Base-by-base conservation (phyloP, 2,329 filamentous ascomycete genomes). In the Tolypocladium endophyticum region DNA sequence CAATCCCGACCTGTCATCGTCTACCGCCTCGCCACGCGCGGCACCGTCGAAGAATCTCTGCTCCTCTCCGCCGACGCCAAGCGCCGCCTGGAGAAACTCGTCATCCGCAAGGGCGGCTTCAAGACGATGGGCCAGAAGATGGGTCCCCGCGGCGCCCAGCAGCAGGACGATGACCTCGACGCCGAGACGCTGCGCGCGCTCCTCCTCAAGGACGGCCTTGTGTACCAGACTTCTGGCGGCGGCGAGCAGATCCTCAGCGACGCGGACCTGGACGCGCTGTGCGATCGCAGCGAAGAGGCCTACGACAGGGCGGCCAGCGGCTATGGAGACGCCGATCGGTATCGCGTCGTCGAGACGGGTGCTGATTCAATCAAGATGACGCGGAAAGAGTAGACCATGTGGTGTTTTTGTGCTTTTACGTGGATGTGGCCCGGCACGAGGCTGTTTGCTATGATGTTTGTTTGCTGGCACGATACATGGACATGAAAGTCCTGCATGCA, bases 21-120 rank as follows among this genome's bases (percentile, higher is more conserved):
- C 0, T 99, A 95, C 73, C 88, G 94, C 1, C 86, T 99, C 39
- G 93, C 94, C 0, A 99, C 94, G 0, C 92, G 92, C 67, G 90
- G 88, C 11, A 97, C 94, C 0, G 90, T 99, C 0, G 94, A 99
- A 71, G 90, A 97, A 68, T 87, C 86, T 7, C 79, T 97, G 0
- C 83, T 97, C 0, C 83, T 92, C 67, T 92, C 89, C 39, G 94
- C 94, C 0, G 92, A 97, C 67, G 90, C 89, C 1, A 99, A 99
- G 73, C 87, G 94, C 0, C 83, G 92, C 1, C 81, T 99, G 0
- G 94, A 99, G 71, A 96, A 97, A 70, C 79, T 99, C 0, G 91
- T 99, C 8, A 99, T 99, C 68, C 89, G 93, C 62, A 97, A 97
- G 71, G 93, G 93, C 2, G 87, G 89, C 6, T 93, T 95, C 73